Percentiles rank a stretch among this genome's conserved stretches.
Conservation (phyloP, 1,284 basidiomycete genomes). For the Cryptococcus maquisensis region DNA sequence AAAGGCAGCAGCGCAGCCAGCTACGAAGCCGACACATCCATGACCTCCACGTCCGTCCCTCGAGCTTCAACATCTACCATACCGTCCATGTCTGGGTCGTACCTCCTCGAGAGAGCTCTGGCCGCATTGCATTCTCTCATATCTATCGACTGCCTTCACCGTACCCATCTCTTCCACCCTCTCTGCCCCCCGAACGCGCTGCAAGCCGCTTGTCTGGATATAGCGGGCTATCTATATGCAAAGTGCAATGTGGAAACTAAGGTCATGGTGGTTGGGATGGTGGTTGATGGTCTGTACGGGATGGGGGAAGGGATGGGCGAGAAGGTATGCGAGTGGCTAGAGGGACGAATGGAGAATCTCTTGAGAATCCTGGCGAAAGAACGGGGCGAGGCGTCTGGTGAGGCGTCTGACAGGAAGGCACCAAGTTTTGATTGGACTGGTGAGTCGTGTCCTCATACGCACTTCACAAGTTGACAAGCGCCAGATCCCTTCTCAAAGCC, state of each 20-base stretch:
- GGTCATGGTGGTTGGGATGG: slow-evolving; percentile 43
- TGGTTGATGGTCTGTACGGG: slow-evolving; percentile 30
- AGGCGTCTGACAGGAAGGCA: neutral
- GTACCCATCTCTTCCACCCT: slow-evolving; percentile 24
- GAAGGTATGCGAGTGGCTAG: slow-evolving; percentile 52
- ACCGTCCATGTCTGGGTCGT: slow-evolving; percentile 5
- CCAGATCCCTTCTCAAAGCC: slow-evolving; percentile 16
- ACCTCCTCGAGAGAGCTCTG: slow-evolving; percentile 22
- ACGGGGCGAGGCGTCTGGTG: slow-evolving; percentile 2
- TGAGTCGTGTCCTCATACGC: slow-evolving; percentile 1
- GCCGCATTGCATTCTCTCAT: slow-evolving; percentile 20
- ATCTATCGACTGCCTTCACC: slow-evolving; percentile 32
- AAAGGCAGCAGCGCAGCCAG: neutral
- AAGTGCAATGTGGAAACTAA: slow-evolving; percentile 41
- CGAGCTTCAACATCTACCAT: slow-evolving; percentile 1
- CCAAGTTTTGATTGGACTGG: slow-evolving; percentile 7
- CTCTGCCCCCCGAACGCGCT: slow-evolving; percentile 37
- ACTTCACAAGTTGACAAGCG: neutral
- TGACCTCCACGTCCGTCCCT: slow-evolving; percentile 13
- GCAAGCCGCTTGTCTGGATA: slow-evolving; percentile 43
- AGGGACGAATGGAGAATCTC: slow-evolving; percentile 31
- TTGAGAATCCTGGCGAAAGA: slow-evolving; percentile 20
- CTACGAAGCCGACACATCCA: neutral
- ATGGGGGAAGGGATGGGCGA: slow-evolving; percentile 47
- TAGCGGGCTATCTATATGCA: slow-evolving; percentile 47